Conservation (phyloP, 345 rosid species). For the Citrus hindsii region DNA sequence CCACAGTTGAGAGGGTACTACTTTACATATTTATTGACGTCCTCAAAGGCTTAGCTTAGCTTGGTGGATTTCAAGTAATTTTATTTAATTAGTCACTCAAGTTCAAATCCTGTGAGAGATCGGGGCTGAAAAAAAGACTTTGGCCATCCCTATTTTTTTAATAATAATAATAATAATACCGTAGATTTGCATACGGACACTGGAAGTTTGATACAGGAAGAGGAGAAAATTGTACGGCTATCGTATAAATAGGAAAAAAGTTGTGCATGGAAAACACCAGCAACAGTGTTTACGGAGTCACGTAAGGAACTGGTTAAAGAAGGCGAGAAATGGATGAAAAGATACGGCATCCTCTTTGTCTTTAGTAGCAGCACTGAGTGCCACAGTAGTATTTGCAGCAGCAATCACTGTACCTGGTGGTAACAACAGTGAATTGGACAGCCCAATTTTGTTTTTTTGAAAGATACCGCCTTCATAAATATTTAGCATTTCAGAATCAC, state of each 20-base stretch:
- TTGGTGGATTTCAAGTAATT: too few relatives aligned
- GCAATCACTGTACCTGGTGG: constrained; percentile 35
- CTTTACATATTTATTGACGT: too few relatives aligned
- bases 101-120: too few relatives aligned
- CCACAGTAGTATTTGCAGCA: constrained; percentile 31
- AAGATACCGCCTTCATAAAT: background rate
- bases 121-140: too few relatives aligned
- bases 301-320: constrained; percentile 15
- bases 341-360: background rate
- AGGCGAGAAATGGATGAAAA: constrained; percentile 35
- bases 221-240: constrained; percentile 25
- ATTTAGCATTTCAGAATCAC: constrained; percentile 29
- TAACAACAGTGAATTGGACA: constrained; percentile 4
- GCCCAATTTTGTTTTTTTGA: background rate
- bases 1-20: too few relatives aligned
- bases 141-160: too few relatives aligned
- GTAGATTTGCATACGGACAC: too few relatives aligned
- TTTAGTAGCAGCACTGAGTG: constrained; percentile 18
- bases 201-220: constrained; percentile 14
- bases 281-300: constrained; percentile 24
- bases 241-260: constrained; percentile 8
- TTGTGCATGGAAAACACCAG: constrained; percentile 11
- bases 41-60: too few relatives aligned
- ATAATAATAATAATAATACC: too few relatives aligned
- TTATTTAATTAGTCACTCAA: too few relatives aligned